Evolutionary conservation across 352 stramenopile genomes (phyloP), one percentile per base, ranked within the genome.

Genomic region (Phytophthora colocasiae): DNA sequence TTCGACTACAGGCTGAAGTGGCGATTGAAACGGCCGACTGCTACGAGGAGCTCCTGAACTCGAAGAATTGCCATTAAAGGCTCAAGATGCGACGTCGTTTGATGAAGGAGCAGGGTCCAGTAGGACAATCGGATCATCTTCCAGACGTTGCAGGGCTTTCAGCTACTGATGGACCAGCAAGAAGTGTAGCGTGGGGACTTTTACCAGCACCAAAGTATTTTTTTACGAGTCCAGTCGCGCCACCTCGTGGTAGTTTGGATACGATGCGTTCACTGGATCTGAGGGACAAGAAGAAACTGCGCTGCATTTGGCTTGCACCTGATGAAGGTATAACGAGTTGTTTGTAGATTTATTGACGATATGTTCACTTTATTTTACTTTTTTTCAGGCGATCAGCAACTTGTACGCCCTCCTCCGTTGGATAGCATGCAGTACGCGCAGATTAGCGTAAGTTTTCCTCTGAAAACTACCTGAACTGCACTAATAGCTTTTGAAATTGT

Each of bases 261-360:
- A 50, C 67, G 17, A 60, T 68, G 44, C 36, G 79, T 12, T 71
- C 71, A 19, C 54, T 89, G 7, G 77, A 89, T 63, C 46, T 90
- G 49, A 77, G 80, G 7, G 77, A 90, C 61, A 89, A 86, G 70
- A 82, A 87, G 66, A 91, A 89, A 40, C 66, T 91, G 46, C 77
- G 77, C 0, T 82, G 71, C 40, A 87, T 91, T 53, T 91, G 83
- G 83, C 75, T 91, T 12, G 72, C 78, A 43, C 80, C 83, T 4
- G 83, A 90, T 38, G 78, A 91, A 89, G 83, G 83, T 85, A 51
- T 26, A 81, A 74, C 59, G 63, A 36, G 32, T 4, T 26, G 12
- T 43, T 36, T 26, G 47, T 46, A n/a, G 3, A 4, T 29, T 56
- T 31, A 24, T 8, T 15, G 12, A 11, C 44, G 5, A 29, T 32